Conservation (phyloP, 306 rosid species). For the Rubus idaeus region DNA sequence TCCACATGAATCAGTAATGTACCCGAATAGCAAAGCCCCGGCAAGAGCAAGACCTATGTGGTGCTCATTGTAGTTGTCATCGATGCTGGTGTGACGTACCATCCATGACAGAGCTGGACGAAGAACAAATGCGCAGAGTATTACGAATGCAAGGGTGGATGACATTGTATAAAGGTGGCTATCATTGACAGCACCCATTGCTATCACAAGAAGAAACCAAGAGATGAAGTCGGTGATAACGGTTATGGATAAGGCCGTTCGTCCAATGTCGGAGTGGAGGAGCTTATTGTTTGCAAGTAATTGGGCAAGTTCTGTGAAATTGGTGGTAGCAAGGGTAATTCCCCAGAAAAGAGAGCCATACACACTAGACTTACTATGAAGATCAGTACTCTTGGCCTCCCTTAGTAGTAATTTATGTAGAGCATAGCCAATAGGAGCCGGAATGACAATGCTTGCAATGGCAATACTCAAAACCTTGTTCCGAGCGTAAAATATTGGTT, state of each 20-base stretch:
- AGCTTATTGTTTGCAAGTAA: conserved; percentile 40
- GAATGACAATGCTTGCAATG: conserved; percentile 31
- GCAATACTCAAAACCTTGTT: conserved; percentile 31
- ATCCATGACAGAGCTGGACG: conserved; percentile 40
- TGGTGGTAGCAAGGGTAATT: conserved; percentile 34
- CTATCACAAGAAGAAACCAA: conserved; percentile 29
- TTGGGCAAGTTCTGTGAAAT: conserved; percentile 38
- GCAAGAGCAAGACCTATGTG: conserved; percentile 31
- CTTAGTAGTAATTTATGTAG: conserved; percentile 14
- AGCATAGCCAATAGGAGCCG: conserved; percentile 29
- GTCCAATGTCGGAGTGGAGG: conserved; percentile 36
- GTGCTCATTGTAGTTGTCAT: conserved; percentile 12
- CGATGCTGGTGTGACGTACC: not conserved
- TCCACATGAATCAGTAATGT: conserved; percentile 32
- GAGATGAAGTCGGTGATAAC: conserved; percentile 34
- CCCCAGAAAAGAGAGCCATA: conserved; percentile 43
- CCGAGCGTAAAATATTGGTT: conserved; percentile 29
- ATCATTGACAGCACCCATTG: conserved; percentile 9
- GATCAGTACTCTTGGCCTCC: not conserved
- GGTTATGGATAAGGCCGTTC: conserved; percentile 36
- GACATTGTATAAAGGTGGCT: conserved; percentile 17
- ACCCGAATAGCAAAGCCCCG: conserved; percentile 27
- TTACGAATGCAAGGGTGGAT: conserved; percentile 14
- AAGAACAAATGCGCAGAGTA: conserved; percentile 10
- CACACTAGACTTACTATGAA: no score